Evolutionary conservation across 768 basidiomycete genomes (phyloP), one percentile per base, ranked within the genome.

Genomic region (Lentinula edodes): DNA sequence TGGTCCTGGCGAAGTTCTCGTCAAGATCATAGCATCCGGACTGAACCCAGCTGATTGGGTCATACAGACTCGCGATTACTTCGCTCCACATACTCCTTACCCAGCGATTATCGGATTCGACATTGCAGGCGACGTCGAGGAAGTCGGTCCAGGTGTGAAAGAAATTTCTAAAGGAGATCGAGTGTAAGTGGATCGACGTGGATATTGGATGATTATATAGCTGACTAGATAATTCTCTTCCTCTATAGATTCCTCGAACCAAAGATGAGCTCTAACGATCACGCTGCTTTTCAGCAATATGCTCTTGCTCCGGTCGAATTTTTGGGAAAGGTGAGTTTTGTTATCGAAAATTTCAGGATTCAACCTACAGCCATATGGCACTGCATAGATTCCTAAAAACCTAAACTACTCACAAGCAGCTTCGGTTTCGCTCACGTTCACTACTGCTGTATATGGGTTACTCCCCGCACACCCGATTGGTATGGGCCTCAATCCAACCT

Each of bases 81-180:
- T 74, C 1, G 65, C 72, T 32, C 74, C 75, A 58, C 67, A 78
- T 43, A 72, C 74, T 23, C 64, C 73, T 16, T 84, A 71, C 63
- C 84, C 81, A 12, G 75, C 75, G 5, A 69, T 85, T 1, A 61
- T 80, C 0, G 85, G 85, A 1, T 71, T 68, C 8, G 84, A 86
- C 56, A 72, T 75, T 38, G 79, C 84, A 43, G 85, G 85, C 5
- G 75, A 78, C 1, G 78, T 86, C 6, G 78, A 76, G 23, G 76
- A 72, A 36, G 73, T 86, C 50, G 85, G 84, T 2, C 78, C 79
- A 60, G 80, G 77, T 2, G 84, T 86, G 6, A 74, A 72, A 13
- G 70, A 71, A 39, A 79, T 83, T 65, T 72, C 78, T 62, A 74
- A 74, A 32, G 84, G 83, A 2, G 83, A 86, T 67, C 73, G 76